These are phyloP conservation scores for Ogataea allantospora DNA, from an alignment of 805 yeast genomes.

Conservation along the genomic window DNA sequence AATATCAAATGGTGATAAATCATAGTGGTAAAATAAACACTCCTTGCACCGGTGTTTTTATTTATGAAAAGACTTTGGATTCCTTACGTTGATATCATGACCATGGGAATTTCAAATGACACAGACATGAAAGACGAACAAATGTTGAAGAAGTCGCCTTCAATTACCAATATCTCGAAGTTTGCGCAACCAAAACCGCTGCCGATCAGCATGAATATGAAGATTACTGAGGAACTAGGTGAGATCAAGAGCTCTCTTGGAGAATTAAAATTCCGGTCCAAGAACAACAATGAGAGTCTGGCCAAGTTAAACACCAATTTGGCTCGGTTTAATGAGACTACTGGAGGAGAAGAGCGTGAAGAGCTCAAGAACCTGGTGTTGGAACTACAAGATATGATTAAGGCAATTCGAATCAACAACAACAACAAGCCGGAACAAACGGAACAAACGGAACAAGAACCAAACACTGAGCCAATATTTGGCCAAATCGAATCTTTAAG, in stretches of 20 bases:
- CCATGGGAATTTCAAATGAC: conserved; percentile 7
- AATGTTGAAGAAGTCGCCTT: conserved; percentile 21
- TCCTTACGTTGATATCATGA: conserved; percentile 9
- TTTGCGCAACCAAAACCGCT: conserved; percentile 24
- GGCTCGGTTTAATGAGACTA: conserved; percentile 17
- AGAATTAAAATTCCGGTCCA: conserved; percentile 23
- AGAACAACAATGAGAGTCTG: conserved; percentile 22
- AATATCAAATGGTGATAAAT: background rate
- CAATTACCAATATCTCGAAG: conserved; percentile 21
- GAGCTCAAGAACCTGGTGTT: conserved; percentile 1
- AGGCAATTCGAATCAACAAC: background rate
- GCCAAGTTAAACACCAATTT: conserved; percentile 22
- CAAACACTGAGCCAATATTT: background rate
- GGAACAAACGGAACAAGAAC: too few species aligned
- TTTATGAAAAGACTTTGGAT: conserved; percentile 14
- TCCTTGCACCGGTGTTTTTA: conserved; percentile 13
- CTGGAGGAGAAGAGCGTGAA: conserved; percentile 4
- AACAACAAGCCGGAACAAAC: background rate
- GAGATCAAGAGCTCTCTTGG: conserved; percentile 17
- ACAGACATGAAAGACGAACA: conserved; percentile 4
- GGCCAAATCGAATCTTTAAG: conserved; percentile 1
- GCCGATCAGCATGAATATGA: conserved; percentile 23
- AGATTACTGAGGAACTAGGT: conserved; percentile 21
- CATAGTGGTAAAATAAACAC: conserved; percentile 3
- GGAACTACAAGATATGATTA: conserved; percentile 1